Conservation (phyloP, 441 rosid species). For the Lepidium campestre region DNA sequence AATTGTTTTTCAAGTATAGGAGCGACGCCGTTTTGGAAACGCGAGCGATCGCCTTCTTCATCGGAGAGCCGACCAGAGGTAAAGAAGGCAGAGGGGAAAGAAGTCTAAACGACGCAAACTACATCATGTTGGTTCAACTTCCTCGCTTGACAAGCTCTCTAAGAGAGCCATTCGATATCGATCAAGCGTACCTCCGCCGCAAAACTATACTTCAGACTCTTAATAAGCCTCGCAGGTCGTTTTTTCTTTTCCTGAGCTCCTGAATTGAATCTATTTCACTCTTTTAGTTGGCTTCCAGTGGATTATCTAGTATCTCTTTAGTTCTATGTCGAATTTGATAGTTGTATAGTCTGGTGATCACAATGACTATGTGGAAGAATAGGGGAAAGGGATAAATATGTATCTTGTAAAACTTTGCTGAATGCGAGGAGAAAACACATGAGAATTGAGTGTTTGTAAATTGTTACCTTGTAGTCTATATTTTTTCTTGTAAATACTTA, state of each 20-base stretch:
- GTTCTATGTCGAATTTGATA: constrained; percentile 2
- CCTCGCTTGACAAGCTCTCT: constrained; percentile 87
- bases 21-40: not conserved
- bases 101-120: constrained; percentile 8
- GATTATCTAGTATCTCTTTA: not conserved
- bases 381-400: not conserved
- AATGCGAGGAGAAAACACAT: not conserved
- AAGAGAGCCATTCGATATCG: constrained; percentile 80
- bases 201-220: constrained; percentile 56
- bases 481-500: not conserved
- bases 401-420: not conserved
- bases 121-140: constrained; percentile 56
- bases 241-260: not conserved
- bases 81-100: not conserved
- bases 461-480: not conserved
- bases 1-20: not conserved
- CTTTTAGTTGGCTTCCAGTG: not conserved
- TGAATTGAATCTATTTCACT: not conserved
- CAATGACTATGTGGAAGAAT: not conserved
- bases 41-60: constrained; percentile 6
- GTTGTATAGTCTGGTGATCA: constrained; percentile 5
- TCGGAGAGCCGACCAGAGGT: not conserved
- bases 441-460: not conserved
- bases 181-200: constrained; percentile 83
- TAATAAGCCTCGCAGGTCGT: constrained; percentile 55